Percentiles rank a stretch among this genome's conserved stretches.
Evolutionary conservation across 257 asterid genomes (phyloP).

Genomic region (Solanum paucissectum): DNA sequence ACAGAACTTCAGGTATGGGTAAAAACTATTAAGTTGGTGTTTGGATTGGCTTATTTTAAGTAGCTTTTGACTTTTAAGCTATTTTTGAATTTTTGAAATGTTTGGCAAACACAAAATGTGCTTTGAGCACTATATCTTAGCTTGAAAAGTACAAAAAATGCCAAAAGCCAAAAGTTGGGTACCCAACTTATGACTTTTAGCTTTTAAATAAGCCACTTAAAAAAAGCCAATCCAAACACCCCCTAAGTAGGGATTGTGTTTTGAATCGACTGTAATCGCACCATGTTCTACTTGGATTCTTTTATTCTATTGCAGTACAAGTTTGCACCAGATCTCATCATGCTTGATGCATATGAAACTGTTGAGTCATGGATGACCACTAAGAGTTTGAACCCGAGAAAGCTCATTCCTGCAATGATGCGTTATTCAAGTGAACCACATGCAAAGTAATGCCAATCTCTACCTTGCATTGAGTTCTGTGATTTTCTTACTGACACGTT

Average conservation of each 20-base stretch:
- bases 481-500: neutral
- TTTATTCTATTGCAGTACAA: slow-evolving; percentile 63
- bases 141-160: neutral
- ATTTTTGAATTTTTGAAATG: neutral
- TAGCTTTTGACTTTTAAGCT: neutral
- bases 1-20: slow-evolving; percentile 74
- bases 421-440: slow-evolving; percentile 96
- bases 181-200: neutral
- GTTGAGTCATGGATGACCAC: slow-evolving; percentile 98
- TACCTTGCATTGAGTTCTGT: neutral
- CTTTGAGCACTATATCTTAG: neutral
- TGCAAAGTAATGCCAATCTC: slow-evolving; percentile 62
- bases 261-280: neutral
- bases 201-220: neutral
- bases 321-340: slow-evolving; percentile 91
- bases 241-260: neutral
- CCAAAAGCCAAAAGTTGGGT: neutral
- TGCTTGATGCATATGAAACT: slow-evolving; percentile 99
- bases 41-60: neutral
- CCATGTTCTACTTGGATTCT: neutral
- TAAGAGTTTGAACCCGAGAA: slow-evolving; percentile 78
- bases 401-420: slow-evolving; percentile 99
- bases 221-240: neutral
- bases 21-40: neutral
- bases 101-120: neutral